phyloP scores from a whole-genome alignment of 805 yeast species.

The Suhomyces xylopsoci region DNA sequence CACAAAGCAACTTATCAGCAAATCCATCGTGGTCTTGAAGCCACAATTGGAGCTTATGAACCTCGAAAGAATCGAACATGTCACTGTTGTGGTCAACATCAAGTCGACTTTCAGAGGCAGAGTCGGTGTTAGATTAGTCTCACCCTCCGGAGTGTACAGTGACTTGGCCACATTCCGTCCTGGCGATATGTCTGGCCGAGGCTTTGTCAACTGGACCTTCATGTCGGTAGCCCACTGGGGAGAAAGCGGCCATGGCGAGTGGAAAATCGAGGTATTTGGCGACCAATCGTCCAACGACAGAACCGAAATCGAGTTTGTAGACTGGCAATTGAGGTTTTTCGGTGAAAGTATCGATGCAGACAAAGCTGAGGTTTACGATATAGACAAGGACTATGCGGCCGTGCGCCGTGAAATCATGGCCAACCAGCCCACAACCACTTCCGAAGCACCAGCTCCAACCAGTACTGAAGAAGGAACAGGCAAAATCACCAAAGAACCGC shows the following conservation, averaged over 20 bases:
- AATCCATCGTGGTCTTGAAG: conserved; percentile 41
- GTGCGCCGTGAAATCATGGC: conserved; percentile 24
- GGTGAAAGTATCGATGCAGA: conserved; percentile 72
- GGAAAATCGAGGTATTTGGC: conserved; percentile 65
- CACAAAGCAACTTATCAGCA: background rate
- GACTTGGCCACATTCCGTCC: conserved; percentile 67
- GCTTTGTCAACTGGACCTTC: conserved; percentile 83
- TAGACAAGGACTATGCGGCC: conserved; percentile 46
- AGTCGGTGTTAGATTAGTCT: conserved; percentile 58
- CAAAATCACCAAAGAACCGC: background rate
- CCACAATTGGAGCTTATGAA: conserved; percentile 54
- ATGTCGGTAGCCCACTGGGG: conserved; percentile 99
- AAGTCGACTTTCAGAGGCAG: conserved; percentile 66
- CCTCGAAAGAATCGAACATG: conserved; percentile 76
- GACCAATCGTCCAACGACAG: conserved; percentile 16
- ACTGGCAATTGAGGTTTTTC: conserved; percentile 78
- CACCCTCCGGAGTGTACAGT: conserved; percentile 76
- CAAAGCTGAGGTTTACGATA: conserved; percentile 55
- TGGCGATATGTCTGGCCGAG: conserved; percentile 52
- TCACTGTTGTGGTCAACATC: conserved; percentile 75
- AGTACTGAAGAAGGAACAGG: background rate
- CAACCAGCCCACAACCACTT: conserved; percentile 8
- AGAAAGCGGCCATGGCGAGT: conserved; percentile 70
- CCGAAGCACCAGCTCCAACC: background rate
- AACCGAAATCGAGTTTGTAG: conserved; percentile 40